Percentiles rank a stretch among this genome's conserved stretches.
Conservation (phyloP, 2,329 filamentous ascomycete genomes). For the Tolypocladium album region DNA sequence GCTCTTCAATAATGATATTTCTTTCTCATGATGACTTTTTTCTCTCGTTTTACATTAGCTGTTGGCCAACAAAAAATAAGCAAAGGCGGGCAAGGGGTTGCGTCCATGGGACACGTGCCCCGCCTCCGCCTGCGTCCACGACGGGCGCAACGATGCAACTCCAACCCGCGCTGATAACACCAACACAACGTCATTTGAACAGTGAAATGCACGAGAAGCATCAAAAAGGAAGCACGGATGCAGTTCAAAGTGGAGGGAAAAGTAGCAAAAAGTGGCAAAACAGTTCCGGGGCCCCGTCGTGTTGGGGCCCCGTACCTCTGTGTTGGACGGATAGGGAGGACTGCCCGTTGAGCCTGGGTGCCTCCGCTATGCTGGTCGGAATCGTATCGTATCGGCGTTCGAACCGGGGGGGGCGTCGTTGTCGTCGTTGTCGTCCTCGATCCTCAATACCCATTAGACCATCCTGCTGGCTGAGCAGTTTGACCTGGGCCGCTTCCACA, state of each 20-base stretch:
- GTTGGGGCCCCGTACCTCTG: background rate
- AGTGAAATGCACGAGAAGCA: background rate
- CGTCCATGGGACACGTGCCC: background rate
- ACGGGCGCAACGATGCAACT: background rate
- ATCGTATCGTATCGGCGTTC: background rate
- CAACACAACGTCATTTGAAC: background rate
- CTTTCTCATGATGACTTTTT: background rate
- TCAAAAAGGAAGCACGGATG: background rate
- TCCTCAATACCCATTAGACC: background rate
- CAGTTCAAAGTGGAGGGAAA: background rate
- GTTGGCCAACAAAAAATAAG: background rate
- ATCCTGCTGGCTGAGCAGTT: background rate
- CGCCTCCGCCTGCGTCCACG: background rate
- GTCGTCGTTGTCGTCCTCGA: background rate
- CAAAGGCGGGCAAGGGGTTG: background rate
- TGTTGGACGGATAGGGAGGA: background rate
- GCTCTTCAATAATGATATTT: background rate
- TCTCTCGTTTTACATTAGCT: background rate
- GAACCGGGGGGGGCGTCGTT: background rate
- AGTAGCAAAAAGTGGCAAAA: background rate
- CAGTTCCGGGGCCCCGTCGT: background rate
- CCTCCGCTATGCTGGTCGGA: background rate
- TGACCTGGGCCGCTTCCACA: background rate
- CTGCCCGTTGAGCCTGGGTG: background rate
- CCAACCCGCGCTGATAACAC: background rate